Evolutionary conservation across 2,329 filamentous ascomycete genomes (phyloP), one percentile per base, ranked within the genome.

Genomic region (Acrodontium crateriforme): DNA sequence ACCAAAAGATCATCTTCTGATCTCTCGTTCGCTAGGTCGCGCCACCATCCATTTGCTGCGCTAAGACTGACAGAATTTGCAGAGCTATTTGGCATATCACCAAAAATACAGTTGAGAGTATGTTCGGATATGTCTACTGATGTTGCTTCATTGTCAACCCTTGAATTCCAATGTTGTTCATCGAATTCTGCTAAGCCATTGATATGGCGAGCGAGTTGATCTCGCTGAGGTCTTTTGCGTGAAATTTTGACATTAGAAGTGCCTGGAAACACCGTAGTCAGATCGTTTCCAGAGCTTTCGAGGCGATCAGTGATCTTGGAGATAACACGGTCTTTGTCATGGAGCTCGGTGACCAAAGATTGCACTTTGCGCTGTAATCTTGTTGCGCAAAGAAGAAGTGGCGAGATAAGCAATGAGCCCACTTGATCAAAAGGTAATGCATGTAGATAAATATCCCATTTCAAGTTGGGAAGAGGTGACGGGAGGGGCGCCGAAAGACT

Each of bases 371-470:
- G 49, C 31, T 62, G 58, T 32, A 63, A 58, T 2, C 52, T 52
- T 17, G 60, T 54, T 11, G 64, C 60, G 13, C 62, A 60, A 14
- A 53, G 52, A 16, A 75, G 47, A 10, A 72, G 50, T 2, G 71
- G 70, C 5, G 64, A 47, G 7, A 74, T 53, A 13, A 76, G 46
- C 25, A 65, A 54, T 24, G 52, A 50, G 9, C 60, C 64, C n/a
- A 70, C 44, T 3, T 49, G 50, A 5, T 50, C 48, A 4, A 57
- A 45, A 1, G 54, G 38, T 17, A 55, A 51, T 26, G 50, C 62
- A 6, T 40, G 49, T 11, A 87, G 54, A 25, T 63, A 53, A 31
- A 84, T 60, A 0, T 64, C 65, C 80, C 81, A 87, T 34, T 58
- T 57, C 18, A 87, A 56, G 4, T 70, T 63, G 25, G 63, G 58